These are phyloP conservation scores for Zizania palustris DNA, from an alignment of 202 grass and related monocot species.

Conservation along the genomic window DNA sequence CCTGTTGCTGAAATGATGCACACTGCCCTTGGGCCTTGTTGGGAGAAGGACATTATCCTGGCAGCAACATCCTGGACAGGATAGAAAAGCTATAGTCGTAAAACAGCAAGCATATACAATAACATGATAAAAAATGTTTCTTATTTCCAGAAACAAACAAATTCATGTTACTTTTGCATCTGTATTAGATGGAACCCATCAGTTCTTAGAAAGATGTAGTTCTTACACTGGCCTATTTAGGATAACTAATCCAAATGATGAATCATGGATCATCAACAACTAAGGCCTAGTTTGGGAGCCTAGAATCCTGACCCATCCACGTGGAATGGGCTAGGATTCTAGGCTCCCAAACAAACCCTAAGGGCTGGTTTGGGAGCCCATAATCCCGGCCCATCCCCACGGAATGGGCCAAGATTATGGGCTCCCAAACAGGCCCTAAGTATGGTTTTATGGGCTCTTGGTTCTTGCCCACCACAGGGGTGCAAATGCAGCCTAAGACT, in stretches of 20 bases:
- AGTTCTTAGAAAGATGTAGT: background rate
- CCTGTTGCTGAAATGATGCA: slow-evolving; percentile 81
- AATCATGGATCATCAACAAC: background rate
- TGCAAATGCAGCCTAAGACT: background rate
- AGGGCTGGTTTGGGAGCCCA: background rate
- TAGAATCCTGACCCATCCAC: too few relatives aligned
- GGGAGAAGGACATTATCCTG: slow-evolving; percentile 84
- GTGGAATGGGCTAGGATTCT: too few relatives aligned
- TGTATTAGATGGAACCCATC: background rate
- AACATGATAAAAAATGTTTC: background rate
- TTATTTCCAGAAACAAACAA: background rate
- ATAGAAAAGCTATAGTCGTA: slow-evolving; percentile 2
- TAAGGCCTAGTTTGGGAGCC: background rate
- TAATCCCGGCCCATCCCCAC: too few relatives aligned
- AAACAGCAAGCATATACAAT: slow-evolving; percentile 2
- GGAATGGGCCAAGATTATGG: too few relatives aligned
- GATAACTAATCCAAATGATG: background rate
- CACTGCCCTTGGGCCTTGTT: slow-evolving; percentile 80
- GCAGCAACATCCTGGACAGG: slow-evolving; percentile 62
- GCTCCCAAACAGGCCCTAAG: background rate
- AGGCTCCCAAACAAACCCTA: background rate
- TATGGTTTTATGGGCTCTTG: background rate
- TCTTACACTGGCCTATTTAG: background rate
- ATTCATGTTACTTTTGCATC: background rate
- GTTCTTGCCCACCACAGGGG: background rate